These are phyloP conservation scores for Peronosclerospora sorghi DNA, from an alignment of 352 stramenopile genomes.

Conservation along the genomic window DNA sequence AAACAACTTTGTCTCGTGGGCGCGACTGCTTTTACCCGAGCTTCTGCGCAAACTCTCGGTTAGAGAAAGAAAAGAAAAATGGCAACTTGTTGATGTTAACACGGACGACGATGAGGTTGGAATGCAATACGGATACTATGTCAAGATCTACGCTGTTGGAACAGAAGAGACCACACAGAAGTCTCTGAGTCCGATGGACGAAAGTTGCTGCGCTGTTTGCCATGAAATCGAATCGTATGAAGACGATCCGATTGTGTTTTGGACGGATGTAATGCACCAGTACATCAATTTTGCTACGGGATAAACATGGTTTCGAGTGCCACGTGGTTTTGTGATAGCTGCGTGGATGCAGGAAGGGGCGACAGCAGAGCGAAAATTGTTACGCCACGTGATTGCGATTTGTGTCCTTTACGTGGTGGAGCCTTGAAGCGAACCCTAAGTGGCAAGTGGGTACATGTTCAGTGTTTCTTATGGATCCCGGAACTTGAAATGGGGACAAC, in stretches of 20 bases:
- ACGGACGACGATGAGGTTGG: conserved; percentile 15
- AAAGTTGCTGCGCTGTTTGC: conserved; percentile 64
- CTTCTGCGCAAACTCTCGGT: too few species aligned
- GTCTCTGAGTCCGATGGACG: conserved; percentile 10
- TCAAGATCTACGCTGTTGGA: background rate
- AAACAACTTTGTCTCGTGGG: conserved; percentile 16
- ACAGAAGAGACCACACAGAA: too few species aligned
- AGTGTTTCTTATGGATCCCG: conserved; percentile 83
- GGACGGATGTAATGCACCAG: conserved; percentile 74
- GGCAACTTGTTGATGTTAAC: conserved; percentile 6
- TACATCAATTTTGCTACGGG: conserved; percentile 87
- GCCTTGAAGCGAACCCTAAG: conserved; percentile 55
- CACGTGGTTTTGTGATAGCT: conserved; percentile 81
- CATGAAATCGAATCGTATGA: conserved; percentile 70
- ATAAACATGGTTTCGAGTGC: conserved; percentile 48
- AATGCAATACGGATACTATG: background rate
- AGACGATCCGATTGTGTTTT: conserved; percentile 84
- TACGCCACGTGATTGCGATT: conserved; percentile 21
- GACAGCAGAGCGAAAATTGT: too few species aligned
- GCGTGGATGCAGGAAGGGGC: conserved; percentile 5
- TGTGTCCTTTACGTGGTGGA: conserved; percentile 56
- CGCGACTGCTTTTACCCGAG: too few species aligned
- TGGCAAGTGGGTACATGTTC: conserved; percentile 68
- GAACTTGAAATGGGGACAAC: conserved; percentile 53
- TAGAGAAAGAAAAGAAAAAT: background rate